Base-by-base conservation (phyloP, 768 basidiomycete species). In the Macrolepiota albuminosa region DNA sequence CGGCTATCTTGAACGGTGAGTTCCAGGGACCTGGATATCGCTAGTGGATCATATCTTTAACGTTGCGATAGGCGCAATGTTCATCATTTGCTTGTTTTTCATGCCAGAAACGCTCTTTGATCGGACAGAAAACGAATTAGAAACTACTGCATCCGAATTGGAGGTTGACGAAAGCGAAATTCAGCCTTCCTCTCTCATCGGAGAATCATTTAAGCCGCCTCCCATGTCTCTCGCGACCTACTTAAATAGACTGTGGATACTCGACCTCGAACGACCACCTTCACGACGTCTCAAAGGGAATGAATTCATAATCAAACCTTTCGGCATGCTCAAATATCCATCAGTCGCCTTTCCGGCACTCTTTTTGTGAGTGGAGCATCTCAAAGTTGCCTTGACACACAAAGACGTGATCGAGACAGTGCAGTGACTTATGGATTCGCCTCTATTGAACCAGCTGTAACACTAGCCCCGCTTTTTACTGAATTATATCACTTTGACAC, bases 71-170 rank as follows among this genome's bases (percentile, higher is more conserved):
- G 67, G 72, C 21, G 53, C 53, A 7, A 70, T 76, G 67, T 71
- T 78, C 43, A 36, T 71, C n/a, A 61, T 76, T 21, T 72, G 72
- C 55, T 54, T 76, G 24, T 70, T 77, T 57, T 69, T 75, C 34
- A 70, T 78, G 65, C 78, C 78, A 7, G 78, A 80, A 64, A 80
- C 78, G 1, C 56, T 77, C 11, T 78, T 73, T 61, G 68, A 73
- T 57, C 67, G 76, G 51, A 68, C 69, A 26, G 57, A 65, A 33
- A 57, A 57, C n/a, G 54, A 61, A 3, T 59, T 36, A 26, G 64
- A 65, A 42, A 24, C 60, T 16, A 36, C 40, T 21, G 4, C 49
- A 6, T 26, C 60, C 11, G 63, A 62, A 10, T 26, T 56, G 8
- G 55, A 56, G 14, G 9, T 56, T 24, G 48, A 54, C 36, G 66